These are phyloP conservation scores for Trichoderma virens DNA, from an alignment of 495 filamentous ascomycete species.

Conservation along the genomic window DNA sequence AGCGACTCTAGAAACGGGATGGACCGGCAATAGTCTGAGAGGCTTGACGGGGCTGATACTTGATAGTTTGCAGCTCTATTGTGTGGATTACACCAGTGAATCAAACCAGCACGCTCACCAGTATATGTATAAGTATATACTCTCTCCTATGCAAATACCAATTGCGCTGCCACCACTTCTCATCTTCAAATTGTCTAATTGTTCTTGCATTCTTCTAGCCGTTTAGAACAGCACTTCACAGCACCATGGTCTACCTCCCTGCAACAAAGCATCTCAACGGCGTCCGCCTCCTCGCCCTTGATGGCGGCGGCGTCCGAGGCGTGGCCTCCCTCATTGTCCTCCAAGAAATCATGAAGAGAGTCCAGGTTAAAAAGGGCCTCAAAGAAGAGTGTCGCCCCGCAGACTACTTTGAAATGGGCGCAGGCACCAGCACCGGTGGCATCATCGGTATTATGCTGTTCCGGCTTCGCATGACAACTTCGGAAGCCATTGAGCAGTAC, in stretches of 20 bases:
- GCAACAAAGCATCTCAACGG: not conserved
- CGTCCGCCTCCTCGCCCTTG: slow-evolving; percentile 1
- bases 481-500: slow-evolving; percentile 41
- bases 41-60: too few species aligned
- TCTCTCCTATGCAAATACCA: too few species aligned
- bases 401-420: slow-evolving; percentile 33
- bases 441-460: slow-evolving; percentile 33
- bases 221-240: too few species aligned
- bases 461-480: slow-evolving; percentile 30
- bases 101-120: too few species aligned
- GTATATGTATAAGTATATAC: not conserved
- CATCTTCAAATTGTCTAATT: too few species aligned
- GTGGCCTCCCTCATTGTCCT: not conserved
- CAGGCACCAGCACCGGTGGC: slow-evolving; percentile 29
- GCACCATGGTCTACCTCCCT: not conserved
- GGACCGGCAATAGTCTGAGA: not conserved
- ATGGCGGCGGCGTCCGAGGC: slow-evolving; percentile 1
- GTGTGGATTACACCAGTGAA: too few species aligned
- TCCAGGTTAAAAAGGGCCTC: not conserved
- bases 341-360: not conserved
- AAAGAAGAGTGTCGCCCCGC: slow-evolving; percentile 31
- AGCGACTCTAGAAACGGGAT: not conserved
- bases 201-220: too few species aligned
- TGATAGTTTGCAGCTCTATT: not conserved
- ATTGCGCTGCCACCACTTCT: too few species aligned